phyloP scores from a whole-genome alignment of 169 alveolate genomes.

The Eimeria falciformis region DNA sequence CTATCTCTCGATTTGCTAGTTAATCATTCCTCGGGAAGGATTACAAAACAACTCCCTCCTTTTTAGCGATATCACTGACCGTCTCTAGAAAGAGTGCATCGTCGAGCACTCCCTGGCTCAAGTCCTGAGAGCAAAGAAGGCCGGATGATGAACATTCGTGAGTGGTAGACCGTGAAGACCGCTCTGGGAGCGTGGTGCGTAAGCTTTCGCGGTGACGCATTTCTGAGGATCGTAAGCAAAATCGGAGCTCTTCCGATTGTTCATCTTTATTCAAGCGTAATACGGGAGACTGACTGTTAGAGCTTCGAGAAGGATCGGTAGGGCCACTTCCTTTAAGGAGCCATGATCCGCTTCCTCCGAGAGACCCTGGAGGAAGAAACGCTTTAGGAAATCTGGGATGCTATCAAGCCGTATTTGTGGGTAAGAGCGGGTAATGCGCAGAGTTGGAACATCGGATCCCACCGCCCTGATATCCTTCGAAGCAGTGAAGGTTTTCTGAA shows the following conservation, averaged over 20 bases:
- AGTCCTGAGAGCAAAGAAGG: constrained; percentile 31
- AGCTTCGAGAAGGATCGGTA: constrained; percentile 22
- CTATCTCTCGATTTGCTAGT: too few relatives aligned
- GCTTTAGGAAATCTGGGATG: constrained; percentile 61
- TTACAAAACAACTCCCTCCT: constrained; percentile 35
- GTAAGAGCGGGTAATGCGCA: constrained; percentile 43
- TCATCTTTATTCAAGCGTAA: too few relatives aligned
- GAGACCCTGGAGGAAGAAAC: constrained; percentile 3
- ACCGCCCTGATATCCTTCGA: constrained; percentile 46
- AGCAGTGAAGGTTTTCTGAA: neutral
- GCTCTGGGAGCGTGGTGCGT: too few relatives aligned
- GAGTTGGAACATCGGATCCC: constrained; percentile 42
- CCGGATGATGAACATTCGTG: neutral
- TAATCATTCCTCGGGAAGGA: neutral
- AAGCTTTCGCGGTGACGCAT: too few relatives aligned
- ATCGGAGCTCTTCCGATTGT: too few relatives aligned
- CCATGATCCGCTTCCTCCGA: neutral
- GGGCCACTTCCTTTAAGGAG: constrained; percentile 15
- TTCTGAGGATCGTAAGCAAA: too few relatives aligned
- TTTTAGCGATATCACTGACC: constrained; percentile 52
- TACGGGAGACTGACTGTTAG: constrained; percentile 25
- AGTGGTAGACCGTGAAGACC: neutral
- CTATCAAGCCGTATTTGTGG: constrained; percentile 24
- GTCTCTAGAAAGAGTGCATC: constrained; percentile 54
- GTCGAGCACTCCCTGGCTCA: constrained; percentile 62